Evolutionary conservation across 2,329 filamentous ascomycete species (phyloP).

Genomic region (Colletotrichum sp.): DNA sequence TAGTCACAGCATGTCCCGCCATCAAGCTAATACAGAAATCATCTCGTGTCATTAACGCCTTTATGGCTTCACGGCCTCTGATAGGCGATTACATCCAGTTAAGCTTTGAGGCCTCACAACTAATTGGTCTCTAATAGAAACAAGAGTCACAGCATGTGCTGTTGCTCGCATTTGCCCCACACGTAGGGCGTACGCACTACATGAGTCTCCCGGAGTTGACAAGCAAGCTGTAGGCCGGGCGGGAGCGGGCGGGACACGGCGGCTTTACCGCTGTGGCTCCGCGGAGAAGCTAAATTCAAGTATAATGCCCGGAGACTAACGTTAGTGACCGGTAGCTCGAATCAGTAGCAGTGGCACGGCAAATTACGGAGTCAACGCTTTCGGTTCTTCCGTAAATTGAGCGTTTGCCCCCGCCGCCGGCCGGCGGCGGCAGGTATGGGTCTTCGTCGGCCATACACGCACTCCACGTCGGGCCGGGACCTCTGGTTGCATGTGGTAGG

Average conservation of each 20-base stretch:
- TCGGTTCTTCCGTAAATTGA: background rate
- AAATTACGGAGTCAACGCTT: background rate
- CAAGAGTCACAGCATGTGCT: background rate
- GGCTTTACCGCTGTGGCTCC: background rate
- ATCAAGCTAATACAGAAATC: background rate
- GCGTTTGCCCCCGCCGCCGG: background rate
- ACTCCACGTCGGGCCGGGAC: background rate
- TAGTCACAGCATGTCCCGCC: background rate
- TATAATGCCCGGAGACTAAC: background rate
- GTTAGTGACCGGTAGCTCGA: background rate
- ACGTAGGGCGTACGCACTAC: background rate
- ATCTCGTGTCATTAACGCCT: background rate
- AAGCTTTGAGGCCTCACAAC: background rate
- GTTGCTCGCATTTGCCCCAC: background rate
- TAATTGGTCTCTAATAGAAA: background rate
- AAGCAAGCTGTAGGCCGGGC: background rate
- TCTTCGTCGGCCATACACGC: background rate
- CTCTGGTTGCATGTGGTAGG: background rate
- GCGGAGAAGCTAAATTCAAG: background rate
- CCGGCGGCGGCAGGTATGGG: background rate
- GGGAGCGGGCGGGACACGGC: background rate
- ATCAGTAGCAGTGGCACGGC: background rate
- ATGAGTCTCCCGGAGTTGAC: background rate
- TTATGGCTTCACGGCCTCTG: background rate
- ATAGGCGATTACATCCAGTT: background rate